Evolutionary conservation across 2,329 filamentous ascomycete genomes (phyloP), one percentile per base, ranked within the genome.

Genomic region (Arthroderma sp.): DNA sequence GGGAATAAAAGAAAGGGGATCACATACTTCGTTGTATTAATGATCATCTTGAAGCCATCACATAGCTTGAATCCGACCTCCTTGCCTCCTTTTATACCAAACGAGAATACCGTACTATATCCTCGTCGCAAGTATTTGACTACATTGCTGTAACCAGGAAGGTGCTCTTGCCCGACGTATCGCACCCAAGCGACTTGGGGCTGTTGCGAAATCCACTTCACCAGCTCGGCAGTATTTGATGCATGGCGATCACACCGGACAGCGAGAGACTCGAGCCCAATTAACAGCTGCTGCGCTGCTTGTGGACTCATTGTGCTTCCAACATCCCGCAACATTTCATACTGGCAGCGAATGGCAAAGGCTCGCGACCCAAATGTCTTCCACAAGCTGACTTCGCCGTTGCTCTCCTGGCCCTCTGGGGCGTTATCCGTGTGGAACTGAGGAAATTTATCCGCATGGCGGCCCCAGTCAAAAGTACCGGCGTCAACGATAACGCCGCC

Each of bases 131-230:
- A 80, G 71, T 96, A 97, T 75, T 85, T 88, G 79, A 91, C 91
- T 41, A 91, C 93, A 2, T 83, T 72, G 67, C 81, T 80, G 72
- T 97, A 88, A 66, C 83, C 88, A 11, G 81, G 78, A 71, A 97
- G 93, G 76, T 79, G 88, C 73, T 85, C 81, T 2, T 97, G 79
- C 19, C 93, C 93, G 0, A 88, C 91, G 73, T 97, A 97, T 38
- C 87, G 93, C 9, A 97, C 91, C 91, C 91, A 98, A 66, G 81
- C 80, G 52, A 97, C 91, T 67, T 93, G 82, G 55, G 84, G 79
- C 75, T 89, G 91, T 68, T 81, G 81, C 77, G 94, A 84, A 44
- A 97, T 79, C 83, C 90, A 94, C 67, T 79, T 78, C 1, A 91
- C 91, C 57, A 97, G 77, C 21, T 83, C 81, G 39, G 91, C 72